These are phyloP conservation scores for Rhizopogon vulgaris DNA, from an alignment of 768 basidiomycete genomes.

Conservation along the genomic window DNA sequence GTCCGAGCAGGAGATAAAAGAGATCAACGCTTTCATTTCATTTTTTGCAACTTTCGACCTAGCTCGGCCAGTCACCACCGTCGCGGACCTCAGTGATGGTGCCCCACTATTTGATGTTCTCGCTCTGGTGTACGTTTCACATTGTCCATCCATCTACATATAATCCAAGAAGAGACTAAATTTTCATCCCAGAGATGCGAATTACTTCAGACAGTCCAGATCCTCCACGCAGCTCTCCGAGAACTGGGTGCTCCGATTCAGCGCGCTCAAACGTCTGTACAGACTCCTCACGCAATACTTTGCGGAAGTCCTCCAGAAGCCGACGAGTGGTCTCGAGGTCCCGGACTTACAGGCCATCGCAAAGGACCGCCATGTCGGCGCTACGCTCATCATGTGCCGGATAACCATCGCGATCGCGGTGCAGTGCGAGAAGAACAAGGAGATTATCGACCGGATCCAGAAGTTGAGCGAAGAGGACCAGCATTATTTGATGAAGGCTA, in stretches of 20 bases:
- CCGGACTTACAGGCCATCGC: slow-evolving; percentile 86
- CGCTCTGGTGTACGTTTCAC: slow-evolving; percentile 56
- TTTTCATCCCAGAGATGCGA: slow-evolving; percentile 52
- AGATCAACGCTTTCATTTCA: slow-evolving; percentile 75
- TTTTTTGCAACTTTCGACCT: slow-evolving; percentile 76
- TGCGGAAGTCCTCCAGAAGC: slow-evolving; percentile 76
- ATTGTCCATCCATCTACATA: not conserved
- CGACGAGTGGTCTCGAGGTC: slow-evolving; percentile 71
- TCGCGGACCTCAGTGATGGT: slow-evolving; percentile 77
- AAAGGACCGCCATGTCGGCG: slow-evolving; percentile 60
- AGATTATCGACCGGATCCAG: slow-evolving; percentile 87
- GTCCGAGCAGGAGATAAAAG: slow-evolving; percentile 43
- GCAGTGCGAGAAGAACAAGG: slow-evolving; percentile 83
- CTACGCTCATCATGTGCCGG: slow-evolving; percentile 71
- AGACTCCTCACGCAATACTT: slow-evolving; percentile 87
- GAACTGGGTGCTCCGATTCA: slow-evolving; percentile 88
- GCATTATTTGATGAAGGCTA: slow-evolving; percentile 87
- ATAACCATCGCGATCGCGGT: slow-evolving; percentile 82
- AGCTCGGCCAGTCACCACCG: slow-evolving; percentile 50
- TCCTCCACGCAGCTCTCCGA: slow-evolving; percentile 61
- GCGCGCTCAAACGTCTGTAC: slow-evolving; percentile 77
- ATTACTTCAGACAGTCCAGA: slow-evolving; percentile 68
- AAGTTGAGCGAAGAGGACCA: slow-evolving; percentile 77
- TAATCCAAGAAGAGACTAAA: slow-evolving; percentile 3
- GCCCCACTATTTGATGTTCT: slow-evolving; percentile 71